Evolutionary conservation across 768 basidiomycete genomes (phyloP).

Genomic region (Boletus eberwhitei): DNA sequence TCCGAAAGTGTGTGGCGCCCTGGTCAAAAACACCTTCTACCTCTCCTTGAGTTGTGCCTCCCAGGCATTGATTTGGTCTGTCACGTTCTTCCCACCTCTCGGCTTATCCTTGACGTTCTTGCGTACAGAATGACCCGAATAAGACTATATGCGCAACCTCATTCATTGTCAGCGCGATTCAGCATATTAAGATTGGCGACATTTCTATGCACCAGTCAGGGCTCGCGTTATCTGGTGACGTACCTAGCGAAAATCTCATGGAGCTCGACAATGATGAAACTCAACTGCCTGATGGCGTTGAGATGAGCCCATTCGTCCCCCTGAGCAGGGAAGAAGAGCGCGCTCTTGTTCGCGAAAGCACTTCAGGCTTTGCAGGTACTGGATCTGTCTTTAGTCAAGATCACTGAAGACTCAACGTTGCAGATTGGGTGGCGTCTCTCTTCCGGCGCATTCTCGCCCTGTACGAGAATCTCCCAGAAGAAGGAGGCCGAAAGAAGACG

Average conservation of each 20-base stretch:
- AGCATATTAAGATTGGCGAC: constrained; percentile 76
- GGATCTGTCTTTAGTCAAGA: constrained; percentile 6
- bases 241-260: constrained; percentile 53
- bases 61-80: constrained; percentile 89
- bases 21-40: constrained; percentile 85
- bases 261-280: constrained; percentile 45
- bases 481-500: constrained; percentile 81
- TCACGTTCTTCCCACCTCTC: neutral
- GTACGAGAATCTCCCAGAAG: constrained; percentile 92
- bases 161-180: constrained; percentile 71
- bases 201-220: constrained; percentile 61
- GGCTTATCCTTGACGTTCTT: neutral
- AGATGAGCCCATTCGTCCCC: constrained; percentile 31
- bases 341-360: constrained; percentile 72
- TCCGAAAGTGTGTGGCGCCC: constrained; percentile 77
- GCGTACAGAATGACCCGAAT: constrained; percentile 65
- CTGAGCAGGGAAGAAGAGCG: constrained; percentile 66
- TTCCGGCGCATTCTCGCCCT: constrained; percentile 76
- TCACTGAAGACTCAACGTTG: neutral
- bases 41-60: constrained; percentile 82
- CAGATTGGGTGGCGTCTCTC: constrained; percentile 79
- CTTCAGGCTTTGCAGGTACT: constrained; percentile 71
- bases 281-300: constrained; percentile 50
- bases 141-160: constrained; percentile 79
- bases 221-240: constrained; percentile 51